Base-by-base conservation (phyloP, 768 basidiomycete genomes). In the Russula vinacea region DNA sequence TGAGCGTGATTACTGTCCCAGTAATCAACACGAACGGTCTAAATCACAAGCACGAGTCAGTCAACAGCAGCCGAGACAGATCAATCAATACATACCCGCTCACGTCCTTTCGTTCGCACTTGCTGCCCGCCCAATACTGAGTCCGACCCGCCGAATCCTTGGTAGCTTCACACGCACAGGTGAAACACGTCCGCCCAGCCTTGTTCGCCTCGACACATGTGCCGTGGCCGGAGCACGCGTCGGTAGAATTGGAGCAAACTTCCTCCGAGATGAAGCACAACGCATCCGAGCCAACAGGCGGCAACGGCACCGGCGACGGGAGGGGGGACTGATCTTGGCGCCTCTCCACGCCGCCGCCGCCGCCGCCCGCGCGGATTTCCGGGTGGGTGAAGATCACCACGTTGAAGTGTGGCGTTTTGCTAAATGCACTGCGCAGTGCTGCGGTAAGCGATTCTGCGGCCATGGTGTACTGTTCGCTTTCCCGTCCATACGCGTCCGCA, bases 91-190 rank as follows among this genome's bases (percentile, higher is more conserved):
- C 89, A 65, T 70, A 91, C 91, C 83, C 84, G 78, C 89, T 92
- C 54, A 93, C 76, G 71, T 94, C 92, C 74, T 84, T 85, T 67
- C 85, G 81, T 78, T 92, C 85, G 68, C 92, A 94, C 66, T 78
- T 82, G 58, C 82, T 80, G 5, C 92, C 92, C 1, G 81, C 90
- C 91, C 92, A 94, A 37, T 74, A 75, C 66, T 86, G 81, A 4
- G 80, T 84, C 72, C 84, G 80, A n/a, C 84, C 81, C 29, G 78
- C 74, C 11, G 79, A 79, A 60, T 81, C 76, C 53, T 80, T 81
- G 11, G 84, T 86, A 32, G 74, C 77, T 1, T 66, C 58, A 66
- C 82, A 84, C 3, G 75, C 72, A 64, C 83, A 84, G 0, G 76
- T 73, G 60, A 77, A 85, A 69, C 84, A 85, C 0, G 76, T 74